Conservation (phyloP, 1,284 basidiomycete species). For the Inonotus obliquus region DNA sequence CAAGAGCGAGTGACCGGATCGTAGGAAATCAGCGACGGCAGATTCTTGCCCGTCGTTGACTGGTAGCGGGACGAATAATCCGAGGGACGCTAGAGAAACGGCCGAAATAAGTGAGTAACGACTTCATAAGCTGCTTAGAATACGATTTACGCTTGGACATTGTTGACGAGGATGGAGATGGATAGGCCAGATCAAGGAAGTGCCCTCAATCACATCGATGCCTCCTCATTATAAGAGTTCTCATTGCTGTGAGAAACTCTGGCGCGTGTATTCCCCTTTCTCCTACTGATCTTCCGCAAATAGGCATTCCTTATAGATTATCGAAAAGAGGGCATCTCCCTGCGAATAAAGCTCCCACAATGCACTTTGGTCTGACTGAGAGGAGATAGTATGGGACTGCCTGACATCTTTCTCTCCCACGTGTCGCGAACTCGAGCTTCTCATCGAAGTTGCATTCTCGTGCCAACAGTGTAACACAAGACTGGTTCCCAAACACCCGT, state of each 20-base stretch:
- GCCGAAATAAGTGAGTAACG: neutral
- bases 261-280: neutral
- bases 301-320: neutral
- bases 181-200: neutral
- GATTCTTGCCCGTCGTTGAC: conserved; percentile 27
- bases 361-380: no score
- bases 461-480: no score
- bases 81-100: conserved; percentile 18
- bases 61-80: conserved; percentile 35
- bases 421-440: no score
- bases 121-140: neutral
- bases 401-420: no score
- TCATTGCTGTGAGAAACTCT: neutral
- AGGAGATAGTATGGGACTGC: no score
- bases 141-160: neutral
- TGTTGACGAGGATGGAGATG: neutral
- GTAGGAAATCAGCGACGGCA: conserved; percentile 31
- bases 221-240: neutral
- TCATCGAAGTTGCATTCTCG: no score
- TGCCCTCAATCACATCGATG: neutral
- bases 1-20: conserved; percentile 30
- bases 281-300: neutral
- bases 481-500: no score
- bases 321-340: no score
- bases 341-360: no score